phyloP scores from a whole-genome alignment of 2,329 filamentous ascomycete species.

The Xenosphaeropsis pyriputrescens region DNA sequence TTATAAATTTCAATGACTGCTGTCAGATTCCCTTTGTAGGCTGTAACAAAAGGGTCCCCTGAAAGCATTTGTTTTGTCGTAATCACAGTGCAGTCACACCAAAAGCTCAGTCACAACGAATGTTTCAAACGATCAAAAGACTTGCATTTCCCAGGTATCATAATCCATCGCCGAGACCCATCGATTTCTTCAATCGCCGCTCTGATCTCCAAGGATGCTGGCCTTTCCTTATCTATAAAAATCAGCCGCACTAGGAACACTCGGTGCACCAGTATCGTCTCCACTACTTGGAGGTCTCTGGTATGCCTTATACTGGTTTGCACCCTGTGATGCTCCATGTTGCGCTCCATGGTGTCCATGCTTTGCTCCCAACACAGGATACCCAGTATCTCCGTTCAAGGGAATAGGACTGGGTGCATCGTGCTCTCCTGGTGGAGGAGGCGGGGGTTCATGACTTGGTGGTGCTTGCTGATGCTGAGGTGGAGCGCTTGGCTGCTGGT shows the following conservation, averaged over 20 bases:
- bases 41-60: no score
- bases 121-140: no score
- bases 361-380: slow-evolving; percentile 10
- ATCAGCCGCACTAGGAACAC: slow-evolving; percentile 27
- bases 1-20: no score
- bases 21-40: no score
- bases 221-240: slow-evolving; percentile 29
- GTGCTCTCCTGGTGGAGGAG: slow-evolving; percentile 12
- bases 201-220: no score
- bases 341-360: slow-evolving; percentile 34
- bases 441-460: slow-evolving; percentile 14
- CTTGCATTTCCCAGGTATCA: no score
- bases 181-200: no score
- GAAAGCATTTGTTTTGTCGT: no score
- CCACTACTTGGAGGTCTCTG: slow-evolving; percentile 11
- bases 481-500: slow-evolving; percentile 4
- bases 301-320: slow-evolving; percentile 46
- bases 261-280: slow-evolving; percentile 22
- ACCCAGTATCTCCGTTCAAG: slow-evolving; percentile 7
- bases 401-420: slow-evolving; percentile 10
- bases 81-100: no score
- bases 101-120: no score
- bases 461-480: slow-evolving; percentile 8
- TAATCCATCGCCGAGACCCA: no score
- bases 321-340: slow-evolving; percentile 31